Base-by-base conservation (phyloP, 352 stramenopile genomes). In the Globisporangium nagaii region DNA sequence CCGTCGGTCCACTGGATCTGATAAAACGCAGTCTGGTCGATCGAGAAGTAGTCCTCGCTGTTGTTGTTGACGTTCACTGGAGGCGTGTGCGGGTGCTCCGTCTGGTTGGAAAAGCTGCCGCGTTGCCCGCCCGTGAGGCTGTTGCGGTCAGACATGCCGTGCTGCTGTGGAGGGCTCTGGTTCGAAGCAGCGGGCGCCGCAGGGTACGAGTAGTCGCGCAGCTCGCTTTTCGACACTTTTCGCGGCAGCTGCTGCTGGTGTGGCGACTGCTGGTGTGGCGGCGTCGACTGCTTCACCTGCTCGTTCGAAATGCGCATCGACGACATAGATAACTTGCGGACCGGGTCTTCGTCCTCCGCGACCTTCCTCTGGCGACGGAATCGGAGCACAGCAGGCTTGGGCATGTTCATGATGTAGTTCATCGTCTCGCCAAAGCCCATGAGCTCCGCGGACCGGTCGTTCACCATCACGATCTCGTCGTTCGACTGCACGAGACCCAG, bases 321-420 rank as follows among this genome's bases (percentile, higher is more conserved):
- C 15, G 52, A 34, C 40, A 58, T 46, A 2, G 42, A 42, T 11
- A 48, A 25, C 28, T 58, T 40, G 44, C 40, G 28, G 20, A 53
- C 47, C 10, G 34, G 32, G 17, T 44, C 47, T 1, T 9, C 17
- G 6, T 37, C 43, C 15, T 53, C 32, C 24, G 10, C 20, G 22
- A 46, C 30, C 3, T 52, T 6, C 8, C 52, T 28, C 15, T 28
- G 56, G 24, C 75, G 70, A 49, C 78, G 77, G 56, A 93, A 93
- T 5, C 83, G 79, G 20, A 93, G 72, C 1, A 90, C 73, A 0
- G 80, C 79, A 5, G 83, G 83, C 68, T 91, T 91, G 49, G 80
- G 77, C 39, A 90, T 79, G 60, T 87, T 84, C 79, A 89, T 90
- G 64, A 93, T 80, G 63, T 88, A 89, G 52, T 85, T 71, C 79